These are phyloP conservation scores for Filobasidium uniguttulatum DNA, from an alignment of 1,284 basidiomycete genomes.

Conservation along the genomic window DNA sequence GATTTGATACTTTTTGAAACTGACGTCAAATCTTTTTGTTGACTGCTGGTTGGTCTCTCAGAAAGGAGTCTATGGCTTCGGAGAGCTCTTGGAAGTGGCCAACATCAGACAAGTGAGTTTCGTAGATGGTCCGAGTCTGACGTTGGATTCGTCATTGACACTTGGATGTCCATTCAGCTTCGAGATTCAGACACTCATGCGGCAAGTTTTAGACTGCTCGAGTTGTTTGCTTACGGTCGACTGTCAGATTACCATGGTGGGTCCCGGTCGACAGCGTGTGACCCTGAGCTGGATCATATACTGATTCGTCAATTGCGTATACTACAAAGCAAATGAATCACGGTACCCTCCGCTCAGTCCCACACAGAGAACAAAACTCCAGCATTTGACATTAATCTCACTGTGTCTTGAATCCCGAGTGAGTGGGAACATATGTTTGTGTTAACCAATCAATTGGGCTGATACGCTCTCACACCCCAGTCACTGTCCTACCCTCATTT, in stretches of 20 bases:
- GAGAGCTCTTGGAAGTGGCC: constrained; percentile 65
- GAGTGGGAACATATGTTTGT: constrained; percentile 24
- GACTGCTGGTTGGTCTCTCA: constrained; percentile 13
- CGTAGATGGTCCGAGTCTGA: not conserved
- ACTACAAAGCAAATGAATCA: constrained; percentile 48
- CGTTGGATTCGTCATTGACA: not conserved
- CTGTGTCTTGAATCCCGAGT: constrained; percentile 60
- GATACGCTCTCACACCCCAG: constrained; percentile 11
- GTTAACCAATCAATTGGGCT: not conserved
- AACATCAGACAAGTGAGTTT: constrained; percentile 63
- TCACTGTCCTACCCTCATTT: constrained; percentile 23
- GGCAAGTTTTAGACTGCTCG: constrained; percentile 51
- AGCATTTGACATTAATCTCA: constrained; percentile 77
- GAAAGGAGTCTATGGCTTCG: constrained; percentile 78
- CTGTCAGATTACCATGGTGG: constrained; percentile 53
- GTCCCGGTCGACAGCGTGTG: constrained; percentile 8
- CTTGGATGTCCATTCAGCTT: not conserved
- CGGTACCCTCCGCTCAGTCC: constrained; percentile 52
- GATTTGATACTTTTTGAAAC: not conserved
- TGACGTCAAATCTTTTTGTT: constrained; percentile 8
- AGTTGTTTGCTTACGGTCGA: constrained; percentile 79
- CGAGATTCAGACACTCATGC: constrained; percentile 51
- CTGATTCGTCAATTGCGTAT: not conserved
- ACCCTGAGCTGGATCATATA: not conserved
- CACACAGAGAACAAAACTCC: constrained; percentile 69